Evolutionary conservation across 495 filamentous ascomycete species (phyloP).

Genomic region (Aspergillus sclerotiicarbonarius): DNA sequence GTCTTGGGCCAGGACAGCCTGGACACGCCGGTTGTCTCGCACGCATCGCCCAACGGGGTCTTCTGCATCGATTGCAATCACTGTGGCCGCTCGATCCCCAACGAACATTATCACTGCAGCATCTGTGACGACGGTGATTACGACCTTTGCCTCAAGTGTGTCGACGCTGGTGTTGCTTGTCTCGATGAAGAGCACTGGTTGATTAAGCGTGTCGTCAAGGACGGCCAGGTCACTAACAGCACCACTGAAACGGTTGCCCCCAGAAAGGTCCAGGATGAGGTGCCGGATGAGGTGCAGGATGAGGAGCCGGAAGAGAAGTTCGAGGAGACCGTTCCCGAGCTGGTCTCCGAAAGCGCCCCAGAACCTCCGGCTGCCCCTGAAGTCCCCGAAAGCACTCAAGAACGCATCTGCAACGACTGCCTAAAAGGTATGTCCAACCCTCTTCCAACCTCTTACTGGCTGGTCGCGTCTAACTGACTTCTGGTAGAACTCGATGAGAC

Average conservation of each 20-base stretch:
- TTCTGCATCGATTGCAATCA: constrained; percentile 88
- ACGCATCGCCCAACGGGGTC: constrained; percentile 31
- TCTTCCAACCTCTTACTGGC: not conserved
- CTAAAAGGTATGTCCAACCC: constrained; percentile 60
- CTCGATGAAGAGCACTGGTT: constrained; percentile 80
- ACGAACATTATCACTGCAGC: constrained; percentile 91
- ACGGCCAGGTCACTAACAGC: constrained; percentile 78
- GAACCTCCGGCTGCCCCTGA: constrained; percentile 15
- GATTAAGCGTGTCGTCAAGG: constrained; percentile 80
- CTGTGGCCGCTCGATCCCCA: constrained; percentile 72
- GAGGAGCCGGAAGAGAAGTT: constrained; percentile 1
- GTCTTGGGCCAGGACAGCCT: constrained; percentile 29
- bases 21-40: constrained; percentile 30
- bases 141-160: constrained; percentile 83
- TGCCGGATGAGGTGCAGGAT: constrained; percentile 23
- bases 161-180: constrained; percentile 73
- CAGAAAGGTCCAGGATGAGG: constrained; percentile 39
- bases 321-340: constrained; percentile 12
- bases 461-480: constrained; percentile 15
- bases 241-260: constrained; percentile 75
- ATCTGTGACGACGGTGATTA: constrained; percentile 92
- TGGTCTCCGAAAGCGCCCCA: constrained; percentile 7
- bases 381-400: not conserved
- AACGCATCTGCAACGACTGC: constrained; percentile 91
- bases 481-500: constrained; percentile 64